Base-by-base conservation (phyloP, 345 rosid species). In the Mangifera indica region DNA sequence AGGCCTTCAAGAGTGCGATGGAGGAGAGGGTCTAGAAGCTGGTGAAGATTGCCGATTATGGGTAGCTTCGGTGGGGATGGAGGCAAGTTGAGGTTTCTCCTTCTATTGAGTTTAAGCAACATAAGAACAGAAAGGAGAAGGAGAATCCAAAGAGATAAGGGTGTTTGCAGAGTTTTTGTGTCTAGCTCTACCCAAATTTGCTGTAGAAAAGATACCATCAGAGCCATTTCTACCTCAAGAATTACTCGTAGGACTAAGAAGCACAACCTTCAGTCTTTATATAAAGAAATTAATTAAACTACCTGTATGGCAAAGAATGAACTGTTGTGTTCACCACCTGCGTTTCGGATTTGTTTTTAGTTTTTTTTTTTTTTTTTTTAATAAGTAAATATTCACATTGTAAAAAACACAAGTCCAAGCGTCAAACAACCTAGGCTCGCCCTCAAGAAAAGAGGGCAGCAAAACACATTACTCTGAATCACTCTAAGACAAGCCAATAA, bases 41-140 rank as follows among this genome's bases (percentile, higher is more conserved):
- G 77, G 70, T 80, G 83, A 53, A 76, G 64, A 29, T 79, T 76
- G 4, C 82, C 79, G 15, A 79, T 56, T 17, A 75, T 1, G 4
- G 83, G 80, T 22, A 80, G 48, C 58, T 54, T 76, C 6, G 64
- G 51, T 1, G 77, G 82, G 1, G 72, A 72, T 10, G 80, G 83
- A 13, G 83, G 79, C 3, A 64, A 22, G 2, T 63, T 69, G 18
- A 29, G 51, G 4, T 52, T 76, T 10, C 14, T 9, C 0, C 29
- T 8, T 54, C 37, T 22, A n/a, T 15, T 20, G 51, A 10, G 6
- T 12, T 55, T 68, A 42, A 68, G 15, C 10, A 55, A 40, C 22
- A 12, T 13, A 6, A 55, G 10, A 12, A 68, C 3, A 1, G n/a
- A 20, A 14, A 32, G 45, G 20, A 40, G 2, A 25, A 55, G 20